Evolutionary conservation across 257 asterid species (phyloP).

Genomic region (Vinca minor): DNA sequence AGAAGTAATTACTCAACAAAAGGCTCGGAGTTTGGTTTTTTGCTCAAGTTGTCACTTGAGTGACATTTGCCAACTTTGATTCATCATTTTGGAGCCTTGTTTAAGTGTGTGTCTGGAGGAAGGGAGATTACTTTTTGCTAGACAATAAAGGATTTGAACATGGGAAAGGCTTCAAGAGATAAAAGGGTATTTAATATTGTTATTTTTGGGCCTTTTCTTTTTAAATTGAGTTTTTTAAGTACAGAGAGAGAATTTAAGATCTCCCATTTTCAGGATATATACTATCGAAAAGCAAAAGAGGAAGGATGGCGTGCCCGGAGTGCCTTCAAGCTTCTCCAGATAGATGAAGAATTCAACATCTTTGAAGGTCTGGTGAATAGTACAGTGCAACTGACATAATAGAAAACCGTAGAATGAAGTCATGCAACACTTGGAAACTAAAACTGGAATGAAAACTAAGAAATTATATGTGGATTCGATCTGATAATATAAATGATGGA

Average conservation of each 20-base stretch:
- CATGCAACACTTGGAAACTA: neutral
- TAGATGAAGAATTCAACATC: slow-evolving; percentile 87
- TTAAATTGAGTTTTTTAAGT: neutral
- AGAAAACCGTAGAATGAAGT: neutral
- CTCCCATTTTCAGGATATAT: slow-evolving; percentile 56
- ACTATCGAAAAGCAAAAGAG: slow-evolving; percentile 96
- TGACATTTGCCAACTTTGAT: neutral
- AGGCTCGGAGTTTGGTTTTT: neutral
- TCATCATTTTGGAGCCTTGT: neutral
- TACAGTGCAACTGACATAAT: neutral
- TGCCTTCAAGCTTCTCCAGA: slow-evolving; percentile 97
- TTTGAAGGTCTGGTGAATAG: slow-evolving; percentile 52
- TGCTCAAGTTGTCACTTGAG: neutral
- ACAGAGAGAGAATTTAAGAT: slow-evolving; percentile 5
- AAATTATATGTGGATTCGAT: neutral
- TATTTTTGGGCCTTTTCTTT: neutral
- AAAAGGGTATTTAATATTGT: slow-evolving; percentile 45
- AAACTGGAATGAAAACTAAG: neutral
- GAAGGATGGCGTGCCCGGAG: slow-evolving; percentile 99
- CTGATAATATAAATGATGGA: neutral
- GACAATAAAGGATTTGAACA: slow-evolving; percentile 6
- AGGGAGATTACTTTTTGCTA: neutral
- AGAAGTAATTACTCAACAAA: neutral
- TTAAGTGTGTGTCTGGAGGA: neutral
- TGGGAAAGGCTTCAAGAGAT: slow-evolving; percentile 98